Evolutionary conservation across 2,329 filamentous ascomycete species (phyloP), one percentile per base, ranked within the genome.

Genomic region (Trichoderma koningiopsis): DNA sequence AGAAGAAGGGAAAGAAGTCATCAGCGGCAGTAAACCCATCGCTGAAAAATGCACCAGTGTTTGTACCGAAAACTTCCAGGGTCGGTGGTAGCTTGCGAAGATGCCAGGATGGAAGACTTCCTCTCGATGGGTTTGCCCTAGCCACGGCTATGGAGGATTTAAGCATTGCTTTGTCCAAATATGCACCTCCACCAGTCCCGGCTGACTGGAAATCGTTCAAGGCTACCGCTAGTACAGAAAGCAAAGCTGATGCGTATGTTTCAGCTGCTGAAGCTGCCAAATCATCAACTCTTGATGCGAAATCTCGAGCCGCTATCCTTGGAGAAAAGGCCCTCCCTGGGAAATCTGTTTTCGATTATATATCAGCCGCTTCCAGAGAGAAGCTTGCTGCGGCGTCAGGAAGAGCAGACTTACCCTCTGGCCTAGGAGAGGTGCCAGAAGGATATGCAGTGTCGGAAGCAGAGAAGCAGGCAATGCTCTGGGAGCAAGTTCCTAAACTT

Each of bases 301-400:
- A 88, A 75, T 85, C 91, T 53, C 89, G 96, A 71, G 94, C 94
- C 14, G 89, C 89, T 4, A 84, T 97, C 0, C 85, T 98, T 1
- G 94, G 94, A 43, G 95, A 97, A 81, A 84, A 88, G 49, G 72
- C 74, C 43, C 83, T 98, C 0, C 94, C 94, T 0, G 93, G 93
- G 0, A 97, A 98, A 81, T 98, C 96, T 0, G 90, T 99, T 3
- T 99, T 98, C 78, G 94, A 98, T 80, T 99, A 92, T 79, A 86
- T 99, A 72, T 92, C 92, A 0, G 85, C 92, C 0, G 87, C 91
- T 40, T 89, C 92, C 4, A 89, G 96, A 71, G 91, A 95, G 63
- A 88, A 90, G 31, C 86, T 99, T 56, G 93, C 87, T 3, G 85
- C 88, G 13, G 89, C 89, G 0, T 93, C 93, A 2, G 94, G 94